Percentiles rank a stretch among this genome's conserved stretches.
Evolutionary conservation across 768 basidiomycete genomes (phyloP).

Genomic region (Mycena crocata): DNA sequence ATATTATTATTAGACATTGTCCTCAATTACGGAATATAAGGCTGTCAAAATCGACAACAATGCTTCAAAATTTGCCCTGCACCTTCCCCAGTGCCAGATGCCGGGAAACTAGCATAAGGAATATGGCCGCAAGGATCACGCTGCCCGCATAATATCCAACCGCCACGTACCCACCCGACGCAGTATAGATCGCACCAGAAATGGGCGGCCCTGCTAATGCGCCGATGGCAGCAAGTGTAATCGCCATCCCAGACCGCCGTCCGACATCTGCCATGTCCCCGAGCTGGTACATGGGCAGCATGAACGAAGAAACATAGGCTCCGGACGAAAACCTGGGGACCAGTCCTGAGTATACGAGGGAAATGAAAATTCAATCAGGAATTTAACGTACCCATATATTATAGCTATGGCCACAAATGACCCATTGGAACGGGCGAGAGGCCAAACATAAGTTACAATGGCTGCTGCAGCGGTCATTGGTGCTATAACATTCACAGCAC

Average conservation of each 20-base stretch:
- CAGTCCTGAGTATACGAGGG: too few relatives aligned
- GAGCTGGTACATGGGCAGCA: constrained; percentile 60
- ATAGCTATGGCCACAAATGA: constrained; percentile 60
- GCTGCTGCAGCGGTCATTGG: constrained; percentile 64
- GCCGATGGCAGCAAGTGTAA: constrained; percentile 64
- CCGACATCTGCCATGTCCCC: constrained; percentile 67
- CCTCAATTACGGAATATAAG: too few relatives aligned
- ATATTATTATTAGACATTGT: too few relatives aligned
- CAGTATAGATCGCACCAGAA: constrained; percentile 65
- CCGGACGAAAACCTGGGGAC: constrained; percentile 59
- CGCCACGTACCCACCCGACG: constrained; percentile 56
- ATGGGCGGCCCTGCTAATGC: constrained; percentile 72
- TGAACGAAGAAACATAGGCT: constrained; percentile 59
- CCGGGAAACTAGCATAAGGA: too few relatives aligned
- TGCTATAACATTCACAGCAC: constrained; percentile 67
- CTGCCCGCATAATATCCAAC: constrained; percentile 67
- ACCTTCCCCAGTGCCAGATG: too few relatives aligned
- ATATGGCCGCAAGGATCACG: too few relatives aligned
- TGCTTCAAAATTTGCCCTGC: too few relatives aligned
- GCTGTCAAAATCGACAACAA: too few relatives aligned
- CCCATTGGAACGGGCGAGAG: constrained; percentile 56
- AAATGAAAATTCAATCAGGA: background rate
- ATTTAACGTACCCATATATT: constrained; percentile 66
- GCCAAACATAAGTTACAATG: constrained; percentile 71
- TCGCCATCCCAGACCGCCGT: constrained; percentile 64